Evolutionary conservation across 1,284 basidiomycete genomes (phyloP).

Genomic region (Inonotus obliquus): DNA sequence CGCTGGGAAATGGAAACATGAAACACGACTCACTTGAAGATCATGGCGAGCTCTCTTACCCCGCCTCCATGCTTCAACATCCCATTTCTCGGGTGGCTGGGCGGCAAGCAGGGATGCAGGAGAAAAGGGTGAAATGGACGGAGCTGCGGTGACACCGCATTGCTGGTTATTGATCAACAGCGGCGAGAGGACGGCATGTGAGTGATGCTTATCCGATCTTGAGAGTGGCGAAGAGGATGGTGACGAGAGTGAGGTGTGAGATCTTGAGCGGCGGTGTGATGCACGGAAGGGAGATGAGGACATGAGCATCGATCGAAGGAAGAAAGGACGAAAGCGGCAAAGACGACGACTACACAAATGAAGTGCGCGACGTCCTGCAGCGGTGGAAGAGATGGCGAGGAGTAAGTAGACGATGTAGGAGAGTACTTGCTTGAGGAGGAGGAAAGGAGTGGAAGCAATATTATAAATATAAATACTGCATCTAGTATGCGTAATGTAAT

Average conservation of each 20-base stretch:
- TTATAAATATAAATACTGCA: not conserved
- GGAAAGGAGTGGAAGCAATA: not conserved
- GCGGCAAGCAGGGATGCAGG: conserved; percentile 10
- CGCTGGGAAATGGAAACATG: not conserved
- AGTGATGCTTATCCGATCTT: conserved; percentile 25
- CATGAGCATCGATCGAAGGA: conserved; percentile 28
- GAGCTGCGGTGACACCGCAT: conserved; percentile 22
- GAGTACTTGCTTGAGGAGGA: not conserved
- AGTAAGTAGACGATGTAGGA: not conserved
- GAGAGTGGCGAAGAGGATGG: conserved; percentile 29
- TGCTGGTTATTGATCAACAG: conserved; percentile 31
- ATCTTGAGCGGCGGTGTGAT: conserved; percentile 44
- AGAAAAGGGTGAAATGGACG: conserved; percentile 29
- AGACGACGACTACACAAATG: not conserved
- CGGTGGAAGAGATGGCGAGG: not conserved
- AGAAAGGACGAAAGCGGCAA: not conserved
- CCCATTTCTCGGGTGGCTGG: conserved; percentile 40
- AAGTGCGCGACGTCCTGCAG: not conserved
- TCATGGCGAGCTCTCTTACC: conserved; percentile 50
- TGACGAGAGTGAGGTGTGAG: conserved; percentile 47
- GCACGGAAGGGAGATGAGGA: conserved; percentile 31
- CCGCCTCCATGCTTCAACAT: conserved; percentile 46
- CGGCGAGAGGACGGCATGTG: conserved; percentile 40
- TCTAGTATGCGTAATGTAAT: not conserved
- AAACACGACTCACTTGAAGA: conserved; percentile 35